These are phyloP conservation scores for Xerophyta viscosa DNA, from an alignment of 106 monocot species.

Conservation along the genomic window DNA sequence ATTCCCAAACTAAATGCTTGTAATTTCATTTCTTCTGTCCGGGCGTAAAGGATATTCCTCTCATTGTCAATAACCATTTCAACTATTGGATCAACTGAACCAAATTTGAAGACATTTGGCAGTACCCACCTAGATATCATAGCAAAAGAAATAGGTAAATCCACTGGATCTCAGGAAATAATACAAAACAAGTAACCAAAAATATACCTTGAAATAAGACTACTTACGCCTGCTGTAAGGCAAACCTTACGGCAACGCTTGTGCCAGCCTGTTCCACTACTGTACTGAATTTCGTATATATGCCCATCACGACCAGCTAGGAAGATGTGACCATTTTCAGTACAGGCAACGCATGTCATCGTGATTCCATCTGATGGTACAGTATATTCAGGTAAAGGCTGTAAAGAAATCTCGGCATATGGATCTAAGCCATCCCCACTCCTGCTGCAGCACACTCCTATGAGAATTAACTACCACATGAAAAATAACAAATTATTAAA, in stretches of 20 bases:
- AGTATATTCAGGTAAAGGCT: slow-evolving; percentile 84
- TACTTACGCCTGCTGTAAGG: slow-evolving; percentile 69
- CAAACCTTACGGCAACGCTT: slow-evolving; percentile 84
- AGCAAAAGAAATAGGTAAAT: too few relatives aligned
- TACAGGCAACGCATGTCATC: slow-evolving; percentile 81
- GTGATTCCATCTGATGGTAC: slow-evolving; percentile 83
- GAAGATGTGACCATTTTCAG: slow-evolving; percentile 73
- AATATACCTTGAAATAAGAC: slow-evolving; percentile 66
- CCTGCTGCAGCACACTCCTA: slow-evolving; percentile 75
- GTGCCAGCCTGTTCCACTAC: slow-evolving; percentile 79
- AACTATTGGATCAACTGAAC: slow-evolving; percentile 76
- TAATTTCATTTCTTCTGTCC: slow-evolving; percentile 88
- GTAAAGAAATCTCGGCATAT: slow-evolving; percentile 79
- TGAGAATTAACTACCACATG: slow-evolving; percentile 56
- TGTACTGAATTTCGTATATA: slow-evolving; percentile 83
- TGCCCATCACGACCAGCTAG: slow-evolving; percentile 93
- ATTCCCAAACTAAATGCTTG: slow-evolving; percentile 79
- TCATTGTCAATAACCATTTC: slow-evolving; percentile 92
- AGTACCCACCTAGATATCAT: slow-evolving; percentile 63
- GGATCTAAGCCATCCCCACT: slow-evolving; percentile 78
- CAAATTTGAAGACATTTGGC: slow-evolving; percentile 88
- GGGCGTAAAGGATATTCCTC: slow-evolving; percentile 73
- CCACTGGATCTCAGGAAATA: too few relatives aligned
- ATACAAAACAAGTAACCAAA: background rate
- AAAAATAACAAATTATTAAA: too few relatives aligned